Percentiles rank a stretch among this genome's conserved stretches.
Evolutionary conservation across 257 asterid genomes (phyloP).

Genomic region (Przewalskia tangutica): DNA sequence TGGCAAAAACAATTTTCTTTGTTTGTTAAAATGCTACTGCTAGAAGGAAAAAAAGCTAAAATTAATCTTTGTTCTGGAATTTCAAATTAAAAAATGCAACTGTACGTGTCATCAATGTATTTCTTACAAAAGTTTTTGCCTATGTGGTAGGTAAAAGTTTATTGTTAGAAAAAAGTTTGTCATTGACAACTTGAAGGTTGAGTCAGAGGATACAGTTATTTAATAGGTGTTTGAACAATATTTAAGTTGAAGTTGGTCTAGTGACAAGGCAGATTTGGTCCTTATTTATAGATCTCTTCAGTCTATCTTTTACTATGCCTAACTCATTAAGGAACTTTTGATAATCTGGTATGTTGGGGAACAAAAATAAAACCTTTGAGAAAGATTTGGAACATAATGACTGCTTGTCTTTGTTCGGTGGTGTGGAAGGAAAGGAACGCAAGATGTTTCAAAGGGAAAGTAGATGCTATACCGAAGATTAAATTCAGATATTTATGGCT

Average conservation of each 20-base stretch:
- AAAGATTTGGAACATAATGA: not conserved
- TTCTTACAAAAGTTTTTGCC: not conserved
- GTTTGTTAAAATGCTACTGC: not conserved
- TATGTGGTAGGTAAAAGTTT: not conserved
- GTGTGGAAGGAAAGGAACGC: not conserved
- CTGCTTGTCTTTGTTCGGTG: not conserved
- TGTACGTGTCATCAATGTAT: not conserved
- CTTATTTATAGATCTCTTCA: not conserved
- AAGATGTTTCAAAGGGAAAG: not conserved
- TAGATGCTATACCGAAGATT: not conserved
- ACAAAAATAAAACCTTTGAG: not conserved
- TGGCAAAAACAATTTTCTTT: not conserved
- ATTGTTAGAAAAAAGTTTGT: not conserved
- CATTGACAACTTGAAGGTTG: not conserved
- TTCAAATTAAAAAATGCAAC: not conserved
- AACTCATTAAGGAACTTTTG: not conserved
- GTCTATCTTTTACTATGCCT: not conserved
- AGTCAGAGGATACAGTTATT: not conserved
- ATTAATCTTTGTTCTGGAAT: not conserved
- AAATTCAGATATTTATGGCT: not conserved
- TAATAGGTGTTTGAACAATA: not conserved
- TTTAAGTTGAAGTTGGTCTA: not conserved
- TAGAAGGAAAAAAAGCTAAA: not conserved
- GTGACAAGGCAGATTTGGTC: not conserved
- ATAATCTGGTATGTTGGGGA: not conserved